Percentiles rank a stretch among this genome's conserved stretches.
phyloP scores from a whole-genome alignment of 2,329 filamentous ascomycete species.

The Ophiostoma sp. region DNA sequence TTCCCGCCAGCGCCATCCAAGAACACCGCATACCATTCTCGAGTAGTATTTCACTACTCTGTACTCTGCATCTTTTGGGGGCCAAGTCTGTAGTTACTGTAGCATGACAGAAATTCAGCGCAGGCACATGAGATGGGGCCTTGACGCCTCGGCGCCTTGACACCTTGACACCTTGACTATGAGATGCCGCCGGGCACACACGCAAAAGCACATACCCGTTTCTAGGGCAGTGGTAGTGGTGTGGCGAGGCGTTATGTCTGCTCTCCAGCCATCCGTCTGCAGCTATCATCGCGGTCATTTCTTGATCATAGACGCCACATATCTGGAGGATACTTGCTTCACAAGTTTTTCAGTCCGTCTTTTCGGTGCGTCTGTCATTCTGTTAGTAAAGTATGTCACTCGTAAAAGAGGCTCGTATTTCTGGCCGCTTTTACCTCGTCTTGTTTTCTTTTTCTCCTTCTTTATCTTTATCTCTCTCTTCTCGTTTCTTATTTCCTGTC shows the following conservation, averaged over 20 bases:
- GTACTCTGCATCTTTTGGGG: not conserved
- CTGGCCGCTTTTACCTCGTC: not conserved
- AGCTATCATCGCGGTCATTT: not conserved
- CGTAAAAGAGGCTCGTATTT: constrained; percentile 1
- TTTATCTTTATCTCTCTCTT: not conserved
- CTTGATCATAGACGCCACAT: not conserved
- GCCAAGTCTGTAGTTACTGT: not conserved
- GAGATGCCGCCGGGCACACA: not conserved
- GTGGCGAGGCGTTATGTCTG: not conserved
- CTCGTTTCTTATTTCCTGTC: too few species aligned
- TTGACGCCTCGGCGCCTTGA: too few species aligned
- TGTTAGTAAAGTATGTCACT: constrained; percentile 10
- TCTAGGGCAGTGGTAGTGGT: not conserved
- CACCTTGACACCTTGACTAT: not conserved
- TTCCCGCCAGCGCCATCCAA: not conserved
- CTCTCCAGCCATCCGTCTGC: not conserved
- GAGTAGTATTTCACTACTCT: not conserved
- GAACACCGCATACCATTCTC: not conserved
- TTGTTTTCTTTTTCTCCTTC: too few species aligned
- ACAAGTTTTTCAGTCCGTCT: not conserved
- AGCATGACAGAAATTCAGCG: not conserved
- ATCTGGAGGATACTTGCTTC: too few species aligned
- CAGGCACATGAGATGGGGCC: not conserved
- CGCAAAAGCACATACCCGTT: not conserved
- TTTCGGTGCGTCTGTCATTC: not conserved